Base-by-base conservation (phyloP, 495 filamentous ascomycete genomes). In the Aspergillus ellipticus region DNA sequence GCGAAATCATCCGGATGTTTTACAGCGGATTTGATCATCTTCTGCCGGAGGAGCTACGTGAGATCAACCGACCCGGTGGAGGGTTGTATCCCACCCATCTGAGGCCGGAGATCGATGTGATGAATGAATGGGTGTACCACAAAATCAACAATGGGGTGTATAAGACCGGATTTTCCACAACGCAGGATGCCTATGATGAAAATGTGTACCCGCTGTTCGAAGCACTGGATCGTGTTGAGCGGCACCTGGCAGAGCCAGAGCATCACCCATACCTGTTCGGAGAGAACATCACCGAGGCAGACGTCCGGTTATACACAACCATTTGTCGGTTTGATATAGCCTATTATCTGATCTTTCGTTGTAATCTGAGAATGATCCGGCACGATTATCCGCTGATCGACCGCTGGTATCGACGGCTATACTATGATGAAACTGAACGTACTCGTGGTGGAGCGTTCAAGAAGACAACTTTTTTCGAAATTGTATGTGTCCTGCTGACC, bases 1-100 rank as follows among this genome's bases (percentile, higher is more conserved):
- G 81, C 56, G 90, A 95, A 77, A 90, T 96, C 59, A 84, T 94
- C 53, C 71, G 88, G 45, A 86, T 87, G 72, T 66, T 87, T 6
- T 84, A 83, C 59, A 69, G 74, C 21, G 83, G 77, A 56, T 88
- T 89, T 58, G 79, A 88, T 62, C 68, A 71, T 10, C 56, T 88
- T 11, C 60, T 89, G 9, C 82, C 85, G 0, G 72, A 79, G 42
- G 57, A 69, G 10, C 47, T 66, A 43, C 71, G 76, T 15, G 80
- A 82, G 51, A 68, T 63, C 9, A 74, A 74, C 49, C 74, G 71
- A 50, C 72, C 70, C 4, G 58, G 55, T 2, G 72, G 79, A 7
- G 80, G 79, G 15, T 65, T 88, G n/a, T 82, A 86, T 41, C 86
- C 87, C 9, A 59, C 68, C 22, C 57, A 75, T 7, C 61, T 89